Conservation (phyloP, 371 early-diverging fungal species). For the Mucor plumbeus region DNA sequence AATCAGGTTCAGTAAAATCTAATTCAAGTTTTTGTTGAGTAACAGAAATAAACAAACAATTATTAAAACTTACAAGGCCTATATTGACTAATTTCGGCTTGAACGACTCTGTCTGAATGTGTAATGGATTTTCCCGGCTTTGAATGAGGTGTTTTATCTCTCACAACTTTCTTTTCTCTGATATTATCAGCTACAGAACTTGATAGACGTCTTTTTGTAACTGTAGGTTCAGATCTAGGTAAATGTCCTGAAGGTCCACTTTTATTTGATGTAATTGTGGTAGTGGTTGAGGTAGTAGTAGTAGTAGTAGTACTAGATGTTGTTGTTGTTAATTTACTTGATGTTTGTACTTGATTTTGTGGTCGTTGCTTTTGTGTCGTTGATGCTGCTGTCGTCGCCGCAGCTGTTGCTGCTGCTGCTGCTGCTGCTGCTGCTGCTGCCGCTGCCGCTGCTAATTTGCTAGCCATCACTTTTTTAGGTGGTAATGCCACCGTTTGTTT, state of each 20-base stretch:
- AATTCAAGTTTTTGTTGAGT: conserved; percentile 4
- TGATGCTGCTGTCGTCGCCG: conserved; percentile 9
- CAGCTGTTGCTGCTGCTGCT: conserved; percentile 19
- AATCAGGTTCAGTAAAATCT: conserved; percentile 30
- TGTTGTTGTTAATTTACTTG: not conserved
- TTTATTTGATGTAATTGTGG: not conserved
- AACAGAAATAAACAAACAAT: not conserved
- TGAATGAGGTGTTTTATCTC: conserved; percentile 5
- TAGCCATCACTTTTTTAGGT: conserved; percentile 36
- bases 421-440: conserved; percentile 22
- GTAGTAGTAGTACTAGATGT: not conserved
- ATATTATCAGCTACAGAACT: conserved; percentile 12
- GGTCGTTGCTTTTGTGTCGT: not conserved
- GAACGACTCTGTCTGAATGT: conserved; percentile 60
- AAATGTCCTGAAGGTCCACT: not conserved
- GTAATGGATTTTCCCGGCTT: conserved; percentile 37
- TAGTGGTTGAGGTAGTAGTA: not conserved
- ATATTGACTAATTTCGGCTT: conserved; percentile 47
- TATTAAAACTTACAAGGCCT: conserved; percentile 47
- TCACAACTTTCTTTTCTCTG: conserved; percentile 25
- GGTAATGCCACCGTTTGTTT: conserved; percentile 28
- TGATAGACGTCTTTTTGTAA: conserved; percentile 23
- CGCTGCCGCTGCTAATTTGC: conserved; percentile 29
- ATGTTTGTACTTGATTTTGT: not conserved
- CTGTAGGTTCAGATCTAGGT: not conserved